phyloP scores from a whole-genome alignment of 2,329 filamentous ascomycete genomes.

The Harringtonia aguacate region DNA sequence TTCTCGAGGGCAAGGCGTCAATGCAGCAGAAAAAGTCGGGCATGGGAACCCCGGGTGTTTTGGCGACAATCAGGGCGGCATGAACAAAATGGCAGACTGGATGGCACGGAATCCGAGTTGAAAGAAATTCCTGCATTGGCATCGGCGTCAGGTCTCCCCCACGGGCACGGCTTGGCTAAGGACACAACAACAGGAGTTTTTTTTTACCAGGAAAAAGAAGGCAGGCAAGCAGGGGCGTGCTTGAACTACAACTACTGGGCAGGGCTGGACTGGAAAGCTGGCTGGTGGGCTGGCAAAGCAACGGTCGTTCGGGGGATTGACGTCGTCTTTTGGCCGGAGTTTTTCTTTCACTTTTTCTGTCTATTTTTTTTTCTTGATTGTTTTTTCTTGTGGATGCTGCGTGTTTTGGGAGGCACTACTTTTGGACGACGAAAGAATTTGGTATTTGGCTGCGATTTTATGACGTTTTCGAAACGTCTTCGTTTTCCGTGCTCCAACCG shows the following conservation, averaged over 20 bases:
- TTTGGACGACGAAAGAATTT: no score
- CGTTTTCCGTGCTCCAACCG: no score
- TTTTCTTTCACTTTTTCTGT: not conserved
- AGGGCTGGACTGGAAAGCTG: not conserved
- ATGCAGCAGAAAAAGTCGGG: constrained; percentile 3
- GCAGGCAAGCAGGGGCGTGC: not conserved
- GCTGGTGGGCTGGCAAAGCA: not conserved
- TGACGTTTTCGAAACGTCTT: no score
- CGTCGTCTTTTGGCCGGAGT: constrained; percentile 1
- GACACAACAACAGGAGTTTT: constrained; percentile 7
- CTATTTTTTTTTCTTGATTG: not conserved
- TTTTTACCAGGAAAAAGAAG: not conserved
- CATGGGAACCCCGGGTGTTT: constrained; percentile 1
- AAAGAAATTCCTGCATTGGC: constrained; percentile 9
- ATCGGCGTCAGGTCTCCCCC: constrained; percentile 7
- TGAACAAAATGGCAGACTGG: not conserved
- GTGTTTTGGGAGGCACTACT: no score
- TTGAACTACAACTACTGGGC: not conserved
- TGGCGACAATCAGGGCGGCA: constrained; percentile 1
- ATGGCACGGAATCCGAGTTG: constrained; percentile 1
- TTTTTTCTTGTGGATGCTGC: not conserved
- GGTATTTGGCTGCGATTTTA: no score
- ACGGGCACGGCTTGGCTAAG: constrained; percentile 5
- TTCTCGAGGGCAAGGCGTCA: constrained; percentile 4
- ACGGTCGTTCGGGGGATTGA: not conserved